Evolutionary conservation across 164 flowering plant species (phyloP).

Genomic region (Umbellularia californica): DNA sequence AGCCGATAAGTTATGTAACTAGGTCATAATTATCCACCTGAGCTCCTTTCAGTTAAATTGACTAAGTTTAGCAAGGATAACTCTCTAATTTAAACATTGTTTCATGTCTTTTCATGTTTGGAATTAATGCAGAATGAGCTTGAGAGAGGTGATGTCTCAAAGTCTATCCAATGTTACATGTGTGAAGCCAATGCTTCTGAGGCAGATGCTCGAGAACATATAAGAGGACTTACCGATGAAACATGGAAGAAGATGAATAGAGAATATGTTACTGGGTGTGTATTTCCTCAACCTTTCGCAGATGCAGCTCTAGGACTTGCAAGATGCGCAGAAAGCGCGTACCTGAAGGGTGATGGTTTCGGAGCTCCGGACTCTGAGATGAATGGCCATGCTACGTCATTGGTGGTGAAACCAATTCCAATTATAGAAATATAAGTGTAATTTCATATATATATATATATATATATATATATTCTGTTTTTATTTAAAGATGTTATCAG

Average conservation of each 20-base stretch:
- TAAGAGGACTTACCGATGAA: neutral
- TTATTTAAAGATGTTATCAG: too few relatives aligned
- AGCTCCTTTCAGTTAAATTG: too few relatives aligned
- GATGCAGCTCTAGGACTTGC: neutral
- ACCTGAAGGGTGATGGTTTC: constrained; percentile 23
- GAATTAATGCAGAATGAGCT: neutral
- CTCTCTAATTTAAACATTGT: too few relatives aligned
- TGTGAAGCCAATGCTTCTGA: neutral
- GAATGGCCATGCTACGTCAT: neutral
- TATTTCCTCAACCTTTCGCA: neutral
- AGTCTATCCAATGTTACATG: constrained; percentile 6
- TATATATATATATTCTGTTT: too few relatives aligned
- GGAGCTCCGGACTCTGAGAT: neutral
- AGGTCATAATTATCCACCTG: too few relatives aligned
- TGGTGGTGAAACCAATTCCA: neutral
- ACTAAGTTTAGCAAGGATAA: too few relatives aligned
- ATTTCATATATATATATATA: too few relatives aligned
- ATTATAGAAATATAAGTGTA: too few relatives aligned
- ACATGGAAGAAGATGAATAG: neutral
- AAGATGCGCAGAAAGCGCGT: constrained; percentile 9
- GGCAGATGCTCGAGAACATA: neutral
- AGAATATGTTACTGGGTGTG: neutral
- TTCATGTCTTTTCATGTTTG: neutral
- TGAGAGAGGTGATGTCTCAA: constrained; percentile 5
- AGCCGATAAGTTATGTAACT: too few relatives aligned